Percentiles rank a stretch among this genome's conserved stretches.
phyloP scores from a whole-genome alignment of 805 yeast genomes.

The Yarrowia bubula region DNA sequence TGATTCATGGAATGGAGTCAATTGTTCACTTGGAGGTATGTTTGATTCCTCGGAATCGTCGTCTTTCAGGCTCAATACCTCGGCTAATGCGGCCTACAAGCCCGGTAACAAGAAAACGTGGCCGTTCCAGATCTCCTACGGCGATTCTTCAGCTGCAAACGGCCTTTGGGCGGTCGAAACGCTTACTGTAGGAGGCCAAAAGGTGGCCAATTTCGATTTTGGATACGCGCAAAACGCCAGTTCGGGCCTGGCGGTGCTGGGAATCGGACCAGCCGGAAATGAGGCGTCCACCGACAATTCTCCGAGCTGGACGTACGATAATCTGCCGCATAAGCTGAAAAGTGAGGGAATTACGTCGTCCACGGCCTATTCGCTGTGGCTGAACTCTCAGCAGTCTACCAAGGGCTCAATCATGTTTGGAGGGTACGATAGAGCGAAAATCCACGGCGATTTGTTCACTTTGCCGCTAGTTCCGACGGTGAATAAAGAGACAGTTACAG shows the following conservation, averaged over 20 bases:
- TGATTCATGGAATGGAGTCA: constrained; percentile 6
- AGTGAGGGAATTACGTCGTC: constrained; percentile 43
- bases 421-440: constrained; percentile 31
- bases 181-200: constrained; percentile 50
- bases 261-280: constrained; percentile 39
- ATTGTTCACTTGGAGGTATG: not conserved
- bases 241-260: constrained; percentile 55
- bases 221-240: constrained; percentile 70
- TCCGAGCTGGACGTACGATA: constrained; percentile 32
- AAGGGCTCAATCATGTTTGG: constrained; percentile 33
- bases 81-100: constrained; percentile 31
- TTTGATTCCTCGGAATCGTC: not conserved
- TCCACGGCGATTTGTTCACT: constrained; percentile 29
- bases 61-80: not conserved
- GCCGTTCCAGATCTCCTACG: constrained; percentile 45
- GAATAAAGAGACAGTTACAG: constrained; percentile 32
- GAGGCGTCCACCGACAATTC: constrained; percentile 34
- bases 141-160: constrained; percentile 46
- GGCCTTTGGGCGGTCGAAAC: constrained; percentile 62
- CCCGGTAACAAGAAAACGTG: not conserved
- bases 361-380: constrained; percentile 46
- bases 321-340: constrained; percentile 40
- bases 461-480: constrained; percentile 41
- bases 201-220: constrained; percentile 54
- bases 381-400: constrained; percentile 37